Evolutionary conservation across 768 basidiomycete species (phyloP).

Genomic region (Fomitopsis pulvina): DNA sequence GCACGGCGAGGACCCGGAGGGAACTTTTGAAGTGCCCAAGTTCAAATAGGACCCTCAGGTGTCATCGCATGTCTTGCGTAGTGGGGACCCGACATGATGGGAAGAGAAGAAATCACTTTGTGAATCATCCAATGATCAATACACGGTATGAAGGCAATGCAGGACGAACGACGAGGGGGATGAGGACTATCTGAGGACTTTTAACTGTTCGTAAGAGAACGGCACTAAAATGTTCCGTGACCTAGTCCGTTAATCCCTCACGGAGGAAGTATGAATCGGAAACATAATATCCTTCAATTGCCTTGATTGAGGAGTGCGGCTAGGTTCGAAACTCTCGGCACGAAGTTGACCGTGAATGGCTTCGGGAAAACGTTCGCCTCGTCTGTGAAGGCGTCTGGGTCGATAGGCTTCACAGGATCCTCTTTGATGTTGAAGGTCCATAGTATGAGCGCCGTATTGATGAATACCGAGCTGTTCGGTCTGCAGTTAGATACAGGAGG

Average conservation of each 20-base stretch:
- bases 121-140: too few species aligned
- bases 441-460: slow-evolving; percentile 55
- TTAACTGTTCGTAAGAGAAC: too few species aligned
- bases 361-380: slow-evolving; percentile 58
- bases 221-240: too few species aligned
- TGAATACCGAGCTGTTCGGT: slow-evolving; percentile 43
- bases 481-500: background rate
- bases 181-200: too few species aligned
- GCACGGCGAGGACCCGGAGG: slow-evolving; percentile 37
- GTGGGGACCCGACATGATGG: too few species aligned
- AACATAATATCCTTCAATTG: background rate
- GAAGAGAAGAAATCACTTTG: too few species aligned
- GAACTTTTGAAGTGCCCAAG: slow-evolving; percentile 15
- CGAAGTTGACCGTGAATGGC: slow-evolving; percentile 53
- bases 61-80: too few species aligned
- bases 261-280: too few species aligned
- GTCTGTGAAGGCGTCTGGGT: slow-evolving; percentile 55
- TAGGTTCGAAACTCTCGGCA: slow-evolving; percentile 34
- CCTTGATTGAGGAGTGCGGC: background rate
- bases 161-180: too few species aligned
- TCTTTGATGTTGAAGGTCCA: slow-evolving; percentile 57
- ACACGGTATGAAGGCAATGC: too few species aligned
- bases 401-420: slow-evolving; percentile 49
- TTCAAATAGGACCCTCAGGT: slow-evolving; percentile 9
- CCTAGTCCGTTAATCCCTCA: too few species aligned